phyloP scores from a whole-genome alignment of 164 flowering plant species.

The Brasenia schreberi region DNA sequence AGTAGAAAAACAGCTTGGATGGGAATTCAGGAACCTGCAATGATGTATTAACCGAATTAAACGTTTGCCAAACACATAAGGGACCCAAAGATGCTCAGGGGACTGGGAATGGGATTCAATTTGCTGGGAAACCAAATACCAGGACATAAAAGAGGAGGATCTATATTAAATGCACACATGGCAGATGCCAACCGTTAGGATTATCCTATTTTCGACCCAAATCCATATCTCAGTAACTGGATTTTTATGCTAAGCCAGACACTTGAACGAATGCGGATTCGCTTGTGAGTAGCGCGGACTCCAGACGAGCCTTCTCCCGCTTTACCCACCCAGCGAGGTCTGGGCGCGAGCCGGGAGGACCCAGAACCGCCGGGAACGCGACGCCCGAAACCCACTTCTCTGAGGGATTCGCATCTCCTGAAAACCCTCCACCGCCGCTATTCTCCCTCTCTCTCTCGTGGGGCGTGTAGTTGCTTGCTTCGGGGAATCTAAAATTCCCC shows the following conservation, averaged over 20 bases:
- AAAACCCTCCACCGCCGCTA: neutral
- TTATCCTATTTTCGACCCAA: too few species aligned
- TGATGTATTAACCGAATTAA: neutral
- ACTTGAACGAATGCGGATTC: too few species aligned
- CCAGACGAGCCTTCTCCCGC: constrained; percentile 35
- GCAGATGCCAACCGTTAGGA: too few species aligned
- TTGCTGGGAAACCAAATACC: too few species aligned
- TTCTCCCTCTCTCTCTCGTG: neutral
- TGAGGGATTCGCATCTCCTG: constrained; percentile 8
- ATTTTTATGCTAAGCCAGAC: too few species aligned
- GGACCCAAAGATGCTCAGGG: too few species aligned
- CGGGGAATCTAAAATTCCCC: too few species aligned
- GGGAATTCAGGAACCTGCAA: constrained; percentile 81
- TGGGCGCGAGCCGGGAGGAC: constrained; percentile 16
- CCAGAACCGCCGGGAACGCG: constrained; percentile 33
- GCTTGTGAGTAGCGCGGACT: constrained; percentile 29
- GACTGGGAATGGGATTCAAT: too few species aligned
- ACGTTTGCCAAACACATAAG: neutral
- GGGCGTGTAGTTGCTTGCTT: too few species aligned
- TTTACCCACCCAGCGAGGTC: constrained; percentile 17
- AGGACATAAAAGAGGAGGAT: too few species aligned
- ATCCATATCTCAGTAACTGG: too few species aligned
- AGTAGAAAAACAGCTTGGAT: constrained; percentile 76
- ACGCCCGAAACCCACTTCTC: constrained; percentile 10
- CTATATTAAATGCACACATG: too few species aligned